Percentiles rank a stretch among this genome's conserved stretches.
These are phyloP conservation scores for Pharnaceum exiguum DNA, from an alignment of 148 eudicot genomes.

Conservation along the genomic window DNA sequence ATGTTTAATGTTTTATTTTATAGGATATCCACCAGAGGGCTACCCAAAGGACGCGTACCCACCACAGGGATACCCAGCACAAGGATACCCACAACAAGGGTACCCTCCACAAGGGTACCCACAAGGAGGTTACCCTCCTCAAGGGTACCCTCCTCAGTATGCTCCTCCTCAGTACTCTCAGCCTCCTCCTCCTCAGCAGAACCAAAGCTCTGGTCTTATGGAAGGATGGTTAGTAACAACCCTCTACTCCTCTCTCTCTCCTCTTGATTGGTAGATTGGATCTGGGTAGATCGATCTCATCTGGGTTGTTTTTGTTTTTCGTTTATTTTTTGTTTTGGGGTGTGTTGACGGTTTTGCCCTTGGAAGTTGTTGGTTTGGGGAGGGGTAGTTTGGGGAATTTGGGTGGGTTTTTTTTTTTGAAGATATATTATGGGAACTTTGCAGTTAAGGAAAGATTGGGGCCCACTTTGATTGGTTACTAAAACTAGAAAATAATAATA, in stretches of 20 bases:
- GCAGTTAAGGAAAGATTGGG: no score
- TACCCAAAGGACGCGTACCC: conserved; percentile 69
- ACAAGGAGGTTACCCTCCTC: conserved; percentile 36
- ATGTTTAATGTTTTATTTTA: neutral
- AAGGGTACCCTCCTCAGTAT: conserved; percentile 44
- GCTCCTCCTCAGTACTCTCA: conserved; percentile 39
- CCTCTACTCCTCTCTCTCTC: neutral
- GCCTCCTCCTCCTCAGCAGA: conserved; percentile 51
- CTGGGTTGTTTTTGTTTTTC: neutral
- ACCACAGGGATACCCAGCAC: conserved; percentile 59
- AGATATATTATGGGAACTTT: no score
- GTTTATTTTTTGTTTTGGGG: neutral
- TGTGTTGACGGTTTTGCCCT: neutral
- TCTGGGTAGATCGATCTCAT: conserved; percentile 9
- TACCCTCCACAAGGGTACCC: conserved; percentile 41
- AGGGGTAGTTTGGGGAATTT: no score
- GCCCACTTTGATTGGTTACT: no score
- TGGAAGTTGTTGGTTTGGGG: no score
- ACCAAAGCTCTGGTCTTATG: conserved; percentile 32
- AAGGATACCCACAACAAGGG: conserved; percentile 42
- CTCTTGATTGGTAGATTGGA: conserved; percentile 1
- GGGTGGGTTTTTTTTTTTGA: no score
- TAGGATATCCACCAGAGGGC: conserved; percentile 67
- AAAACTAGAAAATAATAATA: no score
- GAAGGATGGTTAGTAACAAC: conserved; percentile 68